Percentiles rank a stretch among this genome's conserved stretches.
Evolutionary conservation across 306 rosid genomes (phyloP).

Genomic region (Erythrophleum fordii): DNA sequence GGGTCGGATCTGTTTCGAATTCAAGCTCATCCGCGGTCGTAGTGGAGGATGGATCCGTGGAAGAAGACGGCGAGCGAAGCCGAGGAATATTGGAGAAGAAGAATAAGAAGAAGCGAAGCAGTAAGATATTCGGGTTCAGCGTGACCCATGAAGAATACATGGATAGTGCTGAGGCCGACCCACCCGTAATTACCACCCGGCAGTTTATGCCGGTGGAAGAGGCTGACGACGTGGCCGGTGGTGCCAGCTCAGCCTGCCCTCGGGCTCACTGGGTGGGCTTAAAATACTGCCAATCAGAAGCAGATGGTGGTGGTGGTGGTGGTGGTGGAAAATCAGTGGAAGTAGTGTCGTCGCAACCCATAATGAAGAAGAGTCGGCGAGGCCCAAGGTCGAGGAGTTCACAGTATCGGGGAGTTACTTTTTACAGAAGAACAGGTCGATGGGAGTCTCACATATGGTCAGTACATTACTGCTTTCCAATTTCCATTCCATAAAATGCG

Average conservation of each 20-base stretch:
- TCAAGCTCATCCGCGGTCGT: constrained; percentile 86
- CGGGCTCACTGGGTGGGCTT: constrained; percentile 97
- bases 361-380: constrained; percentile 88
- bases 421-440: constrained; percentile 98
- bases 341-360: constrained; percentile 64
- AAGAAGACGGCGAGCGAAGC: constrained; percentile 44
- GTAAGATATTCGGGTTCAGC: constrained; percentile 74
- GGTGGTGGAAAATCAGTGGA: constrained; percentile 57
- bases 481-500: constrained; percentile 13
- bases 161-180: constrained; percentile 39
- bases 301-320: constrained; percentile 24
- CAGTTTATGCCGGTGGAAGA: constrained; percentile 83
- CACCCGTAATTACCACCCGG: constrained; percentile 63
- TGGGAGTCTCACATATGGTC: constrained; percentile 99
- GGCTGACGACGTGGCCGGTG: constrained; percentile 40
- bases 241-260: constrained; percentile 44
- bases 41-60: constrained; percentile 79
- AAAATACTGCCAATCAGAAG: constrained; percentile 69
- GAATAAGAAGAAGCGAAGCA: constrained; percentile 39
- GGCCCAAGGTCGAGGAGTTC: constrained; percentile 98
- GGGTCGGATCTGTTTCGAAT: constrained; percentile 87
- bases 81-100: neutral
- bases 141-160: constrained; percentile 50
- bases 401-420: constrained; percentile 96
- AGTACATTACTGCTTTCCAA: neutral